Evolutionary conservation across 192 early-diverging fungal species (phyloP).

Genomic region (Backusella tuberculispora): DNA sequence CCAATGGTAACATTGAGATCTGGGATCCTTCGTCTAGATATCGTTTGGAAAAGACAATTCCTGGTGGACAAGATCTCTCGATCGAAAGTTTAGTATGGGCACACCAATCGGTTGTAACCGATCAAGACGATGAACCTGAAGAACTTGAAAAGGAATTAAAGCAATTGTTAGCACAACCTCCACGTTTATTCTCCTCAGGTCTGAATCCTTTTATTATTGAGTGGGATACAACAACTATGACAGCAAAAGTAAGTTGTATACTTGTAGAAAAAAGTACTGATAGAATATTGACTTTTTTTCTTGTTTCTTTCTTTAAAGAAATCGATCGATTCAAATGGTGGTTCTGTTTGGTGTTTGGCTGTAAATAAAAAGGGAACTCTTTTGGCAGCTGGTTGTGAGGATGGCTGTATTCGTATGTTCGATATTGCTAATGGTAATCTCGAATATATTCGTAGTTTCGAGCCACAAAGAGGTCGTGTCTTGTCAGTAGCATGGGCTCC

Average conservation of each 20-base stretch:
- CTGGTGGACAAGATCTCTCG: conserved; percentile 71
- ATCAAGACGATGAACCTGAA: conserved; percentile 68
- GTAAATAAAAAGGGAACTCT: conserved; percentile 73
- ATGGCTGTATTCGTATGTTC: conserved; percentile 89
- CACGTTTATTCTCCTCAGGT: conserved; percentile 87
- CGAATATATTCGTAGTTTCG: conserved; percentile 68
- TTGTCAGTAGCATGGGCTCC: conserved; percentile 87
- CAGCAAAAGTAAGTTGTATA: conserved; percentile 53
- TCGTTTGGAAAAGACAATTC: conserved; percentile 85
- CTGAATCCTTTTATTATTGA: conserved; percentile 85
- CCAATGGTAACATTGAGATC: conserved; percentile 93
- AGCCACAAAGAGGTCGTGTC: conserved; percentile 72
- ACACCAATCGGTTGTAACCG: conserved; percentile 69
- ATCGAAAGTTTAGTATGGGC: conserved; percentile 87
- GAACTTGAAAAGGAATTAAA: conserved; percentile 60
- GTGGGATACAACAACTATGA: conserved; percentile 78
- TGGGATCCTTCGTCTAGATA: conserved; percentile 78
- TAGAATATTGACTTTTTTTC: neutral
- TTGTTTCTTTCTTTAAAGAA: conserved; percentile 34
- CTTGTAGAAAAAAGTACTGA: neutral
- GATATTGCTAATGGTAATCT: conserved; percentile 77
- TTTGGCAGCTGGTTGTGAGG: conserved; percentile 92
- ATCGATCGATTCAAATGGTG: conserved; percentile 81
- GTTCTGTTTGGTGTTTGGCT: conserved; percentile 93
- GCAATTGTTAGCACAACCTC: conserved; percentile 52